These are phyloP conservation scores for Crucihimalaya himalaica DNA, from an alignment of 345 rosid species.

Conservation along the genomic window DNA sequence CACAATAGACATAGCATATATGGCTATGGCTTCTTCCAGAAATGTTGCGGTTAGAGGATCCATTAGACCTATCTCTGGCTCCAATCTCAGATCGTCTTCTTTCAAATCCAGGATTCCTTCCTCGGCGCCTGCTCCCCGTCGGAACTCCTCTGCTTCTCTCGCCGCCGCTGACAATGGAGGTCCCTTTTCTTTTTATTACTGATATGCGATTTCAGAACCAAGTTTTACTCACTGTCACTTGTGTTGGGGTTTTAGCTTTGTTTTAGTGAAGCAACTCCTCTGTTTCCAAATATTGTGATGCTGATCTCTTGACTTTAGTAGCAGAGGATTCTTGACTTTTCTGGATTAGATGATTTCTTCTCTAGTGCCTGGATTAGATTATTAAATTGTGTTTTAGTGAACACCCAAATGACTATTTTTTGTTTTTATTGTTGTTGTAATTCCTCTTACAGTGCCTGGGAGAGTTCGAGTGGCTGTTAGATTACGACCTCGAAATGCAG, in stretches of 20 bases:
- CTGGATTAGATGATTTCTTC: not conserved
- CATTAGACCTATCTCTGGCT: conserved; percentile 47
- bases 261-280: conserved; percentile 6
- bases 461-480: conserved; percentile 97
- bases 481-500: conserved; percentile 85
- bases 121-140: conserved; percentile 58
- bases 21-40: conserved; percentile 64
- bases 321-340: not conserved
- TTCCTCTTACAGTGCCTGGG: conserved; percentile 64
- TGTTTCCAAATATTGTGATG: not conserved
- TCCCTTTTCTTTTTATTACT: conserved; percentile 20
- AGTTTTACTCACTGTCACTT: not conserved
- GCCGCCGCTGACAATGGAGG: conserved; percentile 67
- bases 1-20: not conserved
- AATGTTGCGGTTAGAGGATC: conserved; percentile 58
- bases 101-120: conserved; percentile 68
- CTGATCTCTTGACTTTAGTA: not conserved
- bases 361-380: no score
- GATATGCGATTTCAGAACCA: not conserved
- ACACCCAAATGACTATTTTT: not conserved
- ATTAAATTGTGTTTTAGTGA: no score
- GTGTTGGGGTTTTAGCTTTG: not conserved
- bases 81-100: conserved; percentile 68
- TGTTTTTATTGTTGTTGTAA: not conserved
- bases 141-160: conserved; percentile 60